Conservation (phyloP, 805 yeast species). For the Candida easanensis region DNA sequence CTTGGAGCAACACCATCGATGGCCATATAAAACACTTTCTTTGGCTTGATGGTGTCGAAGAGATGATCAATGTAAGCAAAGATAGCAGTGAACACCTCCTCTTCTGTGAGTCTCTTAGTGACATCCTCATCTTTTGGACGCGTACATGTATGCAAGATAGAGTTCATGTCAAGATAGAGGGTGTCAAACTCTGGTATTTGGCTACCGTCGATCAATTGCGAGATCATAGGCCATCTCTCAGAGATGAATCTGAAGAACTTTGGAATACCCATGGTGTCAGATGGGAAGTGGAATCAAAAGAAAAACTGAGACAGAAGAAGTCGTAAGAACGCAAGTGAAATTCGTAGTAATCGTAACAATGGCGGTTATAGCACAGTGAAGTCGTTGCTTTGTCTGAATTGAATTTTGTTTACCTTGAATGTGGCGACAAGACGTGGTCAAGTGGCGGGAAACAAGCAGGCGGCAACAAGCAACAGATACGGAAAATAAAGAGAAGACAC, state of each 20-base stretch:
- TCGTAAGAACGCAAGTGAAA: not conserved
- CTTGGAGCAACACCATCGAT: constrained; percentile 99
- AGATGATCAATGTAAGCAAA: constrained; percentile 93
- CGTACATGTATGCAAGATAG: constrained; percentile 91
- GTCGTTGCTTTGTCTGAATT: no score
- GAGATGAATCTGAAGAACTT: constrained; percentile 95
- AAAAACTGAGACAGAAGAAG: not conserved
- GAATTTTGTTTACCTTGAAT: no score
- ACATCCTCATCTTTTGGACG: constrained; percentile 74
- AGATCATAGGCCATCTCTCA: constrained; percentile 97
- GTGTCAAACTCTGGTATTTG: constrained; percentile 94
- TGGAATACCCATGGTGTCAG: constrained; percentile 74
- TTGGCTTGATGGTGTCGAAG: constrained; percentile 83
- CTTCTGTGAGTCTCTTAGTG: constrained; percentile 73
- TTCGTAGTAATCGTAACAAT: no score
- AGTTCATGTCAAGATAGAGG: constrained; percentile 94
- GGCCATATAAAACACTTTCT: constrained; percentile 85
- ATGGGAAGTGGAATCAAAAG: not conserved
- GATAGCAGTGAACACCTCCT: constrained; percentile 88
- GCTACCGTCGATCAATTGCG: constrained; percentile 76
- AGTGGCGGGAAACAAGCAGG: no score
- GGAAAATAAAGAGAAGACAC: no score
- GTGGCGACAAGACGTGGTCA: not conserved
- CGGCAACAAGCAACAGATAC: no score
- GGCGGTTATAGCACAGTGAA: no score